A percentile compares a stretch with the other conserved stretches of the same genome.
These are phyloP conservation scores for Globisporangium canariense DNA, from an alignment of 352 stramenopile species.

Conservation along the genomic window DNA sequence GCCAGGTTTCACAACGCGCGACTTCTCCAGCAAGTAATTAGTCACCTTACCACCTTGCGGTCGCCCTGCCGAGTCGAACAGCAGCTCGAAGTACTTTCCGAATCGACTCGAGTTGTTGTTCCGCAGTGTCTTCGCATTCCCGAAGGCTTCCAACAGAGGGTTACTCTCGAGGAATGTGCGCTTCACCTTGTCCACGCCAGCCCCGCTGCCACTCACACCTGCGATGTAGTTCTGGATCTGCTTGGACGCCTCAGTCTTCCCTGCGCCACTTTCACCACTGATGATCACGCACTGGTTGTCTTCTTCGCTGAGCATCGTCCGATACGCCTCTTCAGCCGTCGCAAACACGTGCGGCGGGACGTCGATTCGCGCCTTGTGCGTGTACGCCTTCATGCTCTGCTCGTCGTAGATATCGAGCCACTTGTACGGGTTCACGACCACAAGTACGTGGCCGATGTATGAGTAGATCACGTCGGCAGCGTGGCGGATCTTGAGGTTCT, in stretches of 20 bases:
- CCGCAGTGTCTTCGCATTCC: slow-evolving; percentile 93
- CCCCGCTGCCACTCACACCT: slow-evolving; percentile 69
- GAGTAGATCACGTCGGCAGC: slow-evolving; percentile 85
- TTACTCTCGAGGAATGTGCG: slow-evolving; percentile 93
- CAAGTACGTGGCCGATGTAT: slow-evolving; percentile 87
- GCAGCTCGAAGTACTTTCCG: slow-evolving; percentile 94
- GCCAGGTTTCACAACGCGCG: slow-evolving; percentile 78
- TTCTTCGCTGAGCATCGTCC: slow-evolving; percentile 85
- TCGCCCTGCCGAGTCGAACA: slow-evolving; percentile 87
- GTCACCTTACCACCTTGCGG: slow-evolving; percentile 87
- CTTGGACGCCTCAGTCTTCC: slow-evolving; percentile 88
- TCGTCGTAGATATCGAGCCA: slow-evolving; percentile 89
- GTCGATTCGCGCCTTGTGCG: slow-evolving; percentile 84
- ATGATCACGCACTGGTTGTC: slow-evolving; percentile 91
- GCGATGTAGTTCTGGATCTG: slow-evolving; percentile 91
- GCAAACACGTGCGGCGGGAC: slow-evolving; percentile 85
- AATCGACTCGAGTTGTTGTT: slow-evolving; percentile 96
- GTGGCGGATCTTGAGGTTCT: slow-evolving; percentile 88
- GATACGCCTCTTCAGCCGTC: slow-evolving; percentile 84
- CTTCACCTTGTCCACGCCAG: slow-evolving; percentile 86
- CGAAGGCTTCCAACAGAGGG: slow-evolving; percentile 95
- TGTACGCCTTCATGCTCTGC: slow-evolving; percentile 75
- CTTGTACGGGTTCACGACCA: slow-evolving; percentile 89
- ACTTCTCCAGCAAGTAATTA: slow-evolving; percentile 93
- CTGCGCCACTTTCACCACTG: slow-evolving; percentile 79